These are phyloP conservation scores for Cladosporium sp. DNA, from an alignment of 2,329 filamentous ascomycete genomes.

Conservation along the genomic window DNA sequence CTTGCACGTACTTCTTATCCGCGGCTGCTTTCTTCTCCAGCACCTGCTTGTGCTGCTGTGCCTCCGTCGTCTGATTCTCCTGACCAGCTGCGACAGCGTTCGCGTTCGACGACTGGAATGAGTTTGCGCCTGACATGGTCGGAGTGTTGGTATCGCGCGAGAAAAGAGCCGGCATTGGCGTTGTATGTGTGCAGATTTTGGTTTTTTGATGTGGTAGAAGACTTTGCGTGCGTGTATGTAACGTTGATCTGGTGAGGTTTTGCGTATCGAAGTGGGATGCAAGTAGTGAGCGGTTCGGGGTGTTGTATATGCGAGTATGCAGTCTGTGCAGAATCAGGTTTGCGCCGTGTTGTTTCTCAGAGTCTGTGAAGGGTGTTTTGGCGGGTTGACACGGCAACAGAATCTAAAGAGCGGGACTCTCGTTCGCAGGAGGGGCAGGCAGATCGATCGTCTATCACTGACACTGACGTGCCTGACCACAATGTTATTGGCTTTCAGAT, in stretches of 20 bases:
- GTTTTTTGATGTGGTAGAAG: neutral
- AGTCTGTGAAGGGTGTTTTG: slow-evolving; percentile 5
- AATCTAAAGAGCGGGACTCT: neutral
- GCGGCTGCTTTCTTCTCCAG: slow-evolving; percentile 14
- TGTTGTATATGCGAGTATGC: slow-evolving; percentile 1
- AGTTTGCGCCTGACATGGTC: slow-evolving; percentile 23
- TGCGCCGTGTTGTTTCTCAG: slow-evolving; percentile 9
- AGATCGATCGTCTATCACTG: neutral
- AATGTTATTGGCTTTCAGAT: neutral
- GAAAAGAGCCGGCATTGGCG: slow-evolving; percentile 29
- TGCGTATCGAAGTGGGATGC: neutral
- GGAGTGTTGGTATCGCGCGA: slow-evolving; percentile 32
- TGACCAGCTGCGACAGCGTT: slow-evolving; percentile 20
- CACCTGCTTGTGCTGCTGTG: slow-evolving; percentile 16
- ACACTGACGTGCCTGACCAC: neutral
- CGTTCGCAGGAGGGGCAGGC: neutral
- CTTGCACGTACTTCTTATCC: slow-evolving; percentile 18
- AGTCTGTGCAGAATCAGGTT: slow-evolving; percentile 1
- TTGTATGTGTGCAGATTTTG: neutral
- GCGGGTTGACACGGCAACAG: neutral
- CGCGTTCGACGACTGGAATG: slow-evolving; percentile 18
- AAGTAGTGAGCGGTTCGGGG: neutral
- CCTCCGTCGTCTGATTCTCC: slow-evolving; percentile 30
- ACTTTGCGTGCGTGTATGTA: neutral
- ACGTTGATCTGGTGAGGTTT: neutral